Percentiles rank a stretch among this genome's conserved stretches.
phyloP scores from a whole-genome alignment of 257 asterid species.

The Solanum sparsipilum region DNA sequence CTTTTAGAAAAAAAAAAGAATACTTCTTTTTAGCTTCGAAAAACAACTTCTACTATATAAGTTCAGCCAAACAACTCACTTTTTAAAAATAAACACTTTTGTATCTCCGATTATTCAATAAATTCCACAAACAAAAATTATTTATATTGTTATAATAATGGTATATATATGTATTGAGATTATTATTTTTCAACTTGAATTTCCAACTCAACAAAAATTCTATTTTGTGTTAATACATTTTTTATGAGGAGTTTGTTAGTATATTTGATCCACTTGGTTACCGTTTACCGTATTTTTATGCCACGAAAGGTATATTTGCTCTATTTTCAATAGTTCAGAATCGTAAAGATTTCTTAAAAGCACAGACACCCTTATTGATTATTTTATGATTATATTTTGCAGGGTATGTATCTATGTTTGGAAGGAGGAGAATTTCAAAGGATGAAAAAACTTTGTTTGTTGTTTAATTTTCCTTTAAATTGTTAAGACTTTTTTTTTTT shows the following conservation, averaged over 20 bases:
- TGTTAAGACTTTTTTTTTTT: neutral
- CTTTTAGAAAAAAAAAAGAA: too few species aligned
- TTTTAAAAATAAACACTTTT: neutral
- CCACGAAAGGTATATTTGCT: neutral
- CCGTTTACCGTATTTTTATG: neutral
- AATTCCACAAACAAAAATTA: neutral
- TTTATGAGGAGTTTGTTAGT: neutral
- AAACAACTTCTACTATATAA: neutral
- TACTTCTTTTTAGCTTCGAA: too few species aligned
- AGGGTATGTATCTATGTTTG: neutral
- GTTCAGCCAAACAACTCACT: neutral
- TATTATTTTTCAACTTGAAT: neutral
- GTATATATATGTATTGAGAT: neutral
- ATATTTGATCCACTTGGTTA: neutral
- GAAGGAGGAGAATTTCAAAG: neutral
- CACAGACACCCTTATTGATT: neutral
- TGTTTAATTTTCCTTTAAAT: neutral
- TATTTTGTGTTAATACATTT: neutral
- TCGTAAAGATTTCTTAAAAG: neutral
- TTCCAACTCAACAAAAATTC: neutral
- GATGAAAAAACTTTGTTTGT: neutral
- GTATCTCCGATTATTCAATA: neutral
- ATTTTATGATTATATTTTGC: neutral
- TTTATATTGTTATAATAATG: neutral
- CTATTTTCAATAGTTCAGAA: neutral